A percentile compares a stretch with the other conserved stretches of the same genome.
These are phyloP conservation scores for Macrocybe sp. DNA, from an alignment of 1,284 basidiomycete genomes.

Conservation along the genomic window DNA sequence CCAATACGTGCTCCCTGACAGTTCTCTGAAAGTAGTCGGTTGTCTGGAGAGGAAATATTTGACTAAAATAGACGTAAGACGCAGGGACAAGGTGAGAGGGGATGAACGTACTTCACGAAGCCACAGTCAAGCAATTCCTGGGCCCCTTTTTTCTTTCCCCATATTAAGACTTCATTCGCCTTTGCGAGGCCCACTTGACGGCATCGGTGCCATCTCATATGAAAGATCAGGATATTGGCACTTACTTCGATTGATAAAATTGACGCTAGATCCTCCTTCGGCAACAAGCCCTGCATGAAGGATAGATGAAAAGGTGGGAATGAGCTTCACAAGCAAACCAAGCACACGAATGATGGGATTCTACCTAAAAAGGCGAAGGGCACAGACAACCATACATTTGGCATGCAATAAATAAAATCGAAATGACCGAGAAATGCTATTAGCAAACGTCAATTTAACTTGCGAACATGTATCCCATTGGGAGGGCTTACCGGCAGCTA, in stretches of 20 bases:
- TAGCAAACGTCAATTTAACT: neutral
- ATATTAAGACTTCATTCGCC: conserved; percentile 65
- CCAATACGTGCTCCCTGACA: conserved; percentile 42
- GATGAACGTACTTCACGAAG: conserved; percentile 51
- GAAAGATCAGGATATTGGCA: neutral
- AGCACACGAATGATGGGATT: neutral
- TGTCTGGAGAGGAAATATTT: conserved; percentile 53
- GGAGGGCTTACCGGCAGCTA: conserved; percentile 49
- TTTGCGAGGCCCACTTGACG: conserved; percentile 56
- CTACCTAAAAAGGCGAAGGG: conserved; percentile 68
- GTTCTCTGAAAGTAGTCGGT: conserved; percentile 48
- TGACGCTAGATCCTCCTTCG: conserved; percentile 65
- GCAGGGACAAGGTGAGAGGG: conserved; percentile 2
- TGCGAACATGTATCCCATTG: conserved; percentile 4
- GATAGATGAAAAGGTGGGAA: no score
- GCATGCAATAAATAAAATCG: conserved; percentile 69
- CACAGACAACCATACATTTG: conserved; percentile 54
- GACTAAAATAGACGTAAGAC: conserved; percentile 22
- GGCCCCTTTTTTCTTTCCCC: conserved; percentile 61
- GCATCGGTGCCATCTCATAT: neutral
- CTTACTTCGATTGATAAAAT: conserved; percentile 61
- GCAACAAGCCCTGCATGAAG: conserved; percentile 46
- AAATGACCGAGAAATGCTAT: conserved; percentile 66
- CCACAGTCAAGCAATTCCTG: conserved; percentile 55
- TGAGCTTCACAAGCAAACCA: neutral